Evolutionary conservation across 129 eudicot genomes (phyloP), one percentile per base, ranked within the genome.

Genomic region (Pulicaria dysenterica): DNA sequence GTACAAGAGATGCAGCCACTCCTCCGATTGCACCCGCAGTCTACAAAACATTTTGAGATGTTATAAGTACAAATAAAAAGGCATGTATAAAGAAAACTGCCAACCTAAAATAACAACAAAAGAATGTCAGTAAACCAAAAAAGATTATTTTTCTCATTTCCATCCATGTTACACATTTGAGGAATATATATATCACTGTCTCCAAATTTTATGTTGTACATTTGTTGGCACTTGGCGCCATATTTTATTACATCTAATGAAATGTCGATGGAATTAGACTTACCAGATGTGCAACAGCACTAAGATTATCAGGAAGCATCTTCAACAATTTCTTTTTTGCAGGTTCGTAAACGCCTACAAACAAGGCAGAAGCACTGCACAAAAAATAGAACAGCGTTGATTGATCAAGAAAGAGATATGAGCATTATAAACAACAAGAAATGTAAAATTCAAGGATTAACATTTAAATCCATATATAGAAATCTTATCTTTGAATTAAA

Each of bases 21-120:
- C 99, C 97, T 72, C 97, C 99, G 55, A 86, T 59, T 17, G 94
- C 99, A 77, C 97, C 97, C 14, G 97, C 96, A 49, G 96, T 86
- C 99, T 95, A 82, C 82, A 83, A 14, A 66, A 72, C 48, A 73
- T 70, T 69, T 46, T 38, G 34, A 59, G 67, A 59, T 31, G 49
- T 59, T 38, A 65, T 1, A 68, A 73, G 73, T 50, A 70, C 13
- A 58, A 56, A 64, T 1, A 24, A 58, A 63, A 41, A 38, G 67
- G 56, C 47, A 41, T 44, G n/a, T 7, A 4, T 45, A 31, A 58
- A 64, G n/a, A 2, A 2, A 72, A 36, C 43, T 49, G 54, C n/a
- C 59, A 48, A 39, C 17, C 34, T 46, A 73, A 72, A 3, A 55
- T 63, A 3, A 43, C 12, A 46, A 14, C 16, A 43, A 58, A 58